These are phyloP conservation scores for Amphibolis antarctica DNA, from an alignment of 106 monocot species.

Conservation along the genomic window DNA sequence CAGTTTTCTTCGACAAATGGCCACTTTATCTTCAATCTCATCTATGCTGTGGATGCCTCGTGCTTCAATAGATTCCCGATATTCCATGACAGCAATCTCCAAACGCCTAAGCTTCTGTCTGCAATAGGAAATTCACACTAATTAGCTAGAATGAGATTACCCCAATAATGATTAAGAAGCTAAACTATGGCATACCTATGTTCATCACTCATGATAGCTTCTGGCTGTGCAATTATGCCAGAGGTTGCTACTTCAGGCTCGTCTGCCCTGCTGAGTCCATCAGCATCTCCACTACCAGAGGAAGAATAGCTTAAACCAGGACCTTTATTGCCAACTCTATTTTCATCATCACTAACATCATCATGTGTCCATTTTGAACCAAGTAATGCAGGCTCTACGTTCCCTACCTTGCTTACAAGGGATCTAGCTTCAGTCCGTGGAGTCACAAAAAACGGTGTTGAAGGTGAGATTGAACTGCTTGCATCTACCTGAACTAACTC, in stretches of 20 bases:
- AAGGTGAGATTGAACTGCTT: conserved; percentile 14
- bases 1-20: conserved; percentile 50
- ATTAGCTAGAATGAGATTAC: neutral
- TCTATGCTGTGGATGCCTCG: conserved; percentile 47
- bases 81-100: conserved; percentile 96
- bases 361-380: conserved; percentile 85
- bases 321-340: conserved; percentile 33
- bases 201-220: conserved; percentile 65
- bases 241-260: conserved; percentile 27
- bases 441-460: conserved; percentile 13
- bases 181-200: conserved; percentile 54
- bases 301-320: conserved; percentile 70
- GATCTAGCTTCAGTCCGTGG: conserved; percentile 19
- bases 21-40: conserved; percentile 84
- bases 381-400: conserved; percentile 43
- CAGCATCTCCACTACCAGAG: conserved; percentile 61
- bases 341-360: conserved; percentile 75
- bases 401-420: conserved; percentile 27
- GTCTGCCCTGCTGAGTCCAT: conserved; percentile 28
- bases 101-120: conserved; percentile 88
- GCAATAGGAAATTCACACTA: conserved; percentile 7
- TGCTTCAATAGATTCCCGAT: conserved; percentile 87
- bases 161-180: conserved; percentile 14
- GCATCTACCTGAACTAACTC: conserved; percentile 6
- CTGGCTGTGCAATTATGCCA: conserved; percentile 23